Evolutionary conservation across 768 basidiomycete genomes (phyloP), one percentile per base, ranked within the genome.

Genomic region (Mycena belliarum): DNA sequence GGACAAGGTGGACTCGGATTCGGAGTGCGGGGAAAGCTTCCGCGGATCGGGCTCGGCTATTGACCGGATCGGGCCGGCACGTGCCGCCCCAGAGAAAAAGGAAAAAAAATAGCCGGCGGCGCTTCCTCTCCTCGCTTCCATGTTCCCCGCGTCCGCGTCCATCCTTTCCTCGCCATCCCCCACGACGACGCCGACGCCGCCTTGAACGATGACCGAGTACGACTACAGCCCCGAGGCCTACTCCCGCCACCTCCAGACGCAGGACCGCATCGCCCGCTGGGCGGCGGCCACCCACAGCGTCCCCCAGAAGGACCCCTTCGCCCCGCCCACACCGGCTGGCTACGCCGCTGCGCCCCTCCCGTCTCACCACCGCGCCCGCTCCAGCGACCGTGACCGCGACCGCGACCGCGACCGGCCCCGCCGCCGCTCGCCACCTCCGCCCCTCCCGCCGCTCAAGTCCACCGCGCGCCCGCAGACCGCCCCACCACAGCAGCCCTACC

Each of bases 161-260:
- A n/a, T n/a, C n/a, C n/a, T n/a, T n/a, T n/a, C n/a, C n/a, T n/a
- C n/a, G n/a, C n/a, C n/a, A n/a, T n/a, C n/a, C n/a, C n/a, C n/a
- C n/a, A n/a, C n/a, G n/a, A n/a, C n/a, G n/a, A n/a, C n/a, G n/a
- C n/a, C n/a, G n/a, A n/a, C n/a, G n/a, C n/a, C n/a, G n/a, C n/a
- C n/a, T n/a, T 32, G 33, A 35, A 35, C 7, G 15, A 77, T 77
- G 76, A 78, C 76, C 16, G 76, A 77, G 61, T 77, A 77, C 33
- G 33, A 35, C 33, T 35, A 9, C 33, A 14, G 12, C 6, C 33
- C 33, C 12, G 33, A 8, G 9, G 76, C 77, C 8, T 68, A 69
- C 61, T 66, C 75, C 52, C 72, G 68, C 0, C 67, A 74, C 51
- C 15, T 70, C 42, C 69, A 66, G 6, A 75, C 72, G 16, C 74